phyloP scores from a whole-genome alignment of 768 basidiomycete species.

The Lactarius psammicola region DNA sequence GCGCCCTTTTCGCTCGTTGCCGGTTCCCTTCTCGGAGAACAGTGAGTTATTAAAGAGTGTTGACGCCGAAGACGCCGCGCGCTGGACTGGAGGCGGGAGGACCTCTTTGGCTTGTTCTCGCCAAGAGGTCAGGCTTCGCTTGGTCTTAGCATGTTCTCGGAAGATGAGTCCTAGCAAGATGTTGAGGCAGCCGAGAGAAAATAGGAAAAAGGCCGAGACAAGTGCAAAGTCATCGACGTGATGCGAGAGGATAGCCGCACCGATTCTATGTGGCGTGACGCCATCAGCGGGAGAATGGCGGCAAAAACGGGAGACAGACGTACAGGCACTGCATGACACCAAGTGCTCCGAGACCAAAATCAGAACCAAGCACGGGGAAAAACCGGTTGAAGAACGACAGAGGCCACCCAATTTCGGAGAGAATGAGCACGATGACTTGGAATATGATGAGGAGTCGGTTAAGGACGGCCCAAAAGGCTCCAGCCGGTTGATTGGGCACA shows the following conservation, averaged over 20 bases:
- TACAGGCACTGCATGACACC: conserved; percentile 86
- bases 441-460: conserved; percentile 85
- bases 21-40: conserved; percentile 16
- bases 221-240: conserved; percentile 86
- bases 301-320: conserved; percentile 33
- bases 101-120: conserved; percentile 36
- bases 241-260: conserved; percentile 51
- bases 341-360: conserved; percentile 82
- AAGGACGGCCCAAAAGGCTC: conserved; percentile 87
- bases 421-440: conserved; percentile 73
- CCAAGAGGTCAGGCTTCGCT: conserved; percentile 66
- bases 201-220: conserved; percentile 89
- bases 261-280: conserved; percentile 37
- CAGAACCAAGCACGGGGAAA: conserved; percentile 82
- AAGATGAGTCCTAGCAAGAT: conserved; percentile 74
- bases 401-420: conserved; percentile 86
- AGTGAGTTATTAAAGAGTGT: conserved; percentile 14
- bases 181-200: conserved; percentile 88
- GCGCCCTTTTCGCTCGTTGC: conserved; percentile 5
- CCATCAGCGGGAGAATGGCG: conserved; percentile 6
- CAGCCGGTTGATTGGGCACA: conserved; percentile 88
- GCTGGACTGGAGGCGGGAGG: conserved; percentile 26
- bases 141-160: conserved; percentile 57
- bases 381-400: conserved; percentile 72
- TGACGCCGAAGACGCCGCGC: conserved; percentile 22